Evolutionary conservation across 176 grass and related monocot genomes (phyloP).

Genomic region (Pharus latifolius): DNA sequence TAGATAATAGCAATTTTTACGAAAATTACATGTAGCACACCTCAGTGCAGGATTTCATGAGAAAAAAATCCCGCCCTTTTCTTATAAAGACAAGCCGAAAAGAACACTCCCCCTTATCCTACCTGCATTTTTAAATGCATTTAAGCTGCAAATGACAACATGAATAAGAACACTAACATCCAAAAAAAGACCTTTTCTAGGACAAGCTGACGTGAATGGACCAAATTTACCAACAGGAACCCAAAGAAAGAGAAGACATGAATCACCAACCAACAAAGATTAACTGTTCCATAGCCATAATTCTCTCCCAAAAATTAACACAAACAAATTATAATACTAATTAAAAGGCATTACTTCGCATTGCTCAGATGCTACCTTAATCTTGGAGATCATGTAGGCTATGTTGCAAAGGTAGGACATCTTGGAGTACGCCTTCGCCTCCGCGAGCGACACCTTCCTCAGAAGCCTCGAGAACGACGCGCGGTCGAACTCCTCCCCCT

Average conservation of each 20-base stretch:
- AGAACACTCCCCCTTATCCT: no score
- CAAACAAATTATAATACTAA: not conserved
- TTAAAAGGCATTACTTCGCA: not conserved
- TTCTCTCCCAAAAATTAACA: no score
- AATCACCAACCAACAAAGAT: not conserved
- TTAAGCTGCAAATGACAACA: not conserved
- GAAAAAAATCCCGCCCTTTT: no score
- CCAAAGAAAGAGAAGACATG: no score
- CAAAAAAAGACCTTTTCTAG: no score
- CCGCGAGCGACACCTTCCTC: slow-evolving; percentile 44
- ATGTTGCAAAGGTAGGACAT: slow-evolving; percentile 81
- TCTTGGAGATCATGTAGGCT: slow-evolving; percentile 59
- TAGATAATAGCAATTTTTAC: no score
- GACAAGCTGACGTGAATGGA: not conserved
- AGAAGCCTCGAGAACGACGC: slow-evolving; percentile 69
- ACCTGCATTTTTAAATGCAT: no score
- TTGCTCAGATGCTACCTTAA: slow-evolving; percentile 39
- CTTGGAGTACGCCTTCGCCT: slow-evolving; percentile 53
- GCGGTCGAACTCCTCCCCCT: slow-evolving; percentile 43
- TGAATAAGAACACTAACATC: not conserved
- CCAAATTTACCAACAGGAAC: not conserved
- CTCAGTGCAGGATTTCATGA: no score
- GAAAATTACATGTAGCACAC: no score
- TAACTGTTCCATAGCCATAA: not conserved
- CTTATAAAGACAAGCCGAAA: no score